Evolutionary conservation across 768 basidiomycete genomes (phyloP), one percentile per base, ranked within the genome.

Genomic region (Podaxis pistillaris): DNA sequence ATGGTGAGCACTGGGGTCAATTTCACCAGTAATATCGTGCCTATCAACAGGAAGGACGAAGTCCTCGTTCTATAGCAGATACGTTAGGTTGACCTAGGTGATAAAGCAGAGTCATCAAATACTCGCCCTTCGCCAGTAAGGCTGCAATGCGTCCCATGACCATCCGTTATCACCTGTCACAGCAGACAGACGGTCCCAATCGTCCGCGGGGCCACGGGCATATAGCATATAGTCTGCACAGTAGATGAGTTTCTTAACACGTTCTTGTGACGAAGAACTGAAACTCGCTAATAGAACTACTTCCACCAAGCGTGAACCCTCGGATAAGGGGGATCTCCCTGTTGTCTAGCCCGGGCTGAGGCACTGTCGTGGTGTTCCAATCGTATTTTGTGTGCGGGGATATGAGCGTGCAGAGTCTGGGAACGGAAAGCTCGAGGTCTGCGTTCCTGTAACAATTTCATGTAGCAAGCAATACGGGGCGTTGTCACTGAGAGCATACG

Each of bases 21-120:
- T 76, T 64, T 80, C 69, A 3, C 73, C 73, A 3, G 68, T 67
- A 22, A 70, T 76, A 62, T 79, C 68, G 63, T 79, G 78, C 9
- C 68, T 57, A 61, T 79, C 78, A 3, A 70, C 73, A 2, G 79
- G 76, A 8, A 70, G 65, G 1, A 67, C 67, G 54, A 69, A 75
- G 37, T 66, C 68, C 63, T 81, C 79, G 64, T 72, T 74, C 78
- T 80, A 49, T 41, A 50, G 26, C 44, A 26, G 41, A 37, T 52
- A 30, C 19, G 17, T n/a, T n/a, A 17, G 3, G 40, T 13, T 17
- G 13, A 22, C n/a, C 11, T 54, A 13, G 19, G 37, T 5, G 36
- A 37, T n/a, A 30, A 38, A 11, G 40, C 17, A 19, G 13, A 19
- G n/a, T 19, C 12, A 30, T 11, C n/a, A 51, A 11, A 50, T 15